These are phyloP conservation scores for Lipomyces starkeyi DNA, from an alignment of 805 yeast genomes.

Conservation along the genomic window DNA sequence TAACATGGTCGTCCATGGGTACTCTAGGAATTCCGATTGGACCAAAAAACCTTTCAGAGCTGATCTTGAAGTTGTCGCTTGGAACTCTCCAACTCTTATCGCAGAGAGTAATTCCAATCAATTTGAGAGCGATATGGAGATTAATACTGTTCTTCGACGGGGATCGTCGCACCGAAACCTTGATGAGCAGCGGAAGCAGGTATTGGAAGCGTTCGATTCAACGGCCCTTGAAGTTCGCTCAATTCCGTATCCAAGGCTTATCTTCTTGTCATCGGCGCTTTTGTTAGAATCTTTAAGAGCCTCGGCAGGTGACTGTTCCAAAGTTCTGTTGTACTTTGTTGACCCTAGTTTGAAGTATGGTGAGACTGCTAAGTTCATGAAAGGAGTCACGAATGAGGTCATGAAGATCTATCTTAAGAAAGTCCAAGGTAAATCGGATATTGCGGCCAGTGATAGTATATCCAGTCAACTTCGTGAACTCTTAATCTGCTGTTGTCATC, in stretches of 20 bases:
- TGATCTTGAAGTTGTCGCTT: slow-evolving; percentile 74
- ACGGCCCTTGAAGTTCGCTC: slow-evolving; percentile 60
- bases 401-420: slow-evolving; percentile 42
- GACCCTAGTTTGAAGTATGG: slow-evolving; percentile 80
- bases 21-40: slow-evolving; percentile 63
- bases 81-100: slow-evolving; percentile 85
- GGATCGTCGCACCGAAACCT: slow-evolving; percentile 85
- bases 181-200: slow-evolving; percentile 70
- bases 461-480: slow-evolving; percentile 74
- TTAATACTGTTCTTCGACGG: slow-evolving; percentile 87
- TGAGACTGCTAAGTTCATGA: slow-evolving; percentile 71
- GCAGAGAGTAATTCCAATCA: slow-evolving; percentile 79
- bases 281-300: slow-evolving; percentile 81
- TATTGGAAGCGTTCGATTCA: slow-evolving; percentile 48
- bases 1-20: slow-evolving; percentile 91
- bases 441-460: slow-evolving; percentile 62
- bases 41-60: slow-evolving; percentile 52
- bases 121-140: slow-evolving; percentile 88
- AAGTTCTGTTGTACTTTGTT: slow-evolving; percentile 76
- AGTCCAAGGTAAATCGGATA: slow-evolving; percentile 57
- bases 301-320: slow-evolving; percentile 79
- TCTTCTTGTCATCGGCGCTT: slow-evolving; percentile 84
- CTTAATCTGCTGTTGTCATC: slow-evolving; percentile 75
- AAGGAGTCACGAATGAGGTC: slow-evolving; percentile 65
- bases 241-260: slow-evolving; percentile 74